Evolutionary conservation across 2,329 filamentous ascomycete genomes (phyloP).

Genomic region (Zymoseptoria tritici): DNA sequence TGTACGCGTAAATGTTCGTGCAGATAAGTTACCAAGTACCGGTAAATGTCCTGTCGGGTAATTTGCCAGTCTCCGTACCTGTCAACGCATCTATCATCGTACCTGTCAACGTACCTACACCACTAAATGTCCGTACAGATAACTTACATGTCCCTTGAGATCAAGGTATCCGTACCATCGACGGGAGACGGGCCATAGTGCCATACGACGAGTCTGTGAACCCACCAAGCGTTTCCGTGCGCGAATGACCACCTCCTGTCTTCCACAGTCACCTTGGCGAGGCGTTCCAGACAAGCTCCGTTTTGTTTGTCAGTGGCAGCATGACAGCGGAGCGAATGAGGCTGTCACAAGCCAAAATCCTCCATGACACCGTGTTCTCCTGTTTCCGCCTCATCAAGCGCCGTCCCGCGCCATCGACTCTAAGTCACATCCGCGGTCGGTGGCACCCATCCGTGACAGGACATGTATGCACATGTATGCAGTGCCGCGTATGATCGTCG

Average conservation of each 20-base stretch:
- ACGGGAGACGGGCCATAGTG: background rate
- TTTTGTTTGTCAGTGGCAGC: background rate
- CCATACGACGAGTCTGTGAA: background rate
- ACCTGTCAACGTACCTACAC: background rate
- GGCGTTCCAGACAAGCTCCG: background rate
- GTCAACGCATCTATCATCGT: no score
- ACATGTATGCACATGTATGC: background rate
- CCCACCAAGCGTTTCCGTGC: background rate
- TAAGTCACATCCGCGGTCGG: background rate
- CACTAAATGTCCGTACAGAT: background rate
- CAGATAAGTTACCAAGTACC: background rate
- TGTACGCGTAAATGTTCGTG: background rate
- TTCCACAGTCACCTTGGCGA: background rate
- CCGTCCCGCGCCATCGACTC: background rate
- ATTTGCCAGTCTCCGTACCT: no score
- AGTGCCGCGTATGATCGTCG: background rate
- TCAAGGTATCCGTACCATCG: background rate
- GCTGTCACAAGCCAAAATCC: background rate
- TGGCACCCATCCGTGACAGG: background rate
- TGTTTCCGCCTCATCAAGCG: background rate
- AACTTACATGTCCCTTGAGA: background rate
- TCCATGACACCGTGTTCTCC: background rate
- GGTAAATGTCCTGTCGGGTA: no score
- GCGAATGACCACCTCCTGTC: background rate
- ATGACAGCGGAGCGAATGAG: background rate